A percentile compares a stretch with the other conserved stretches of the same genome.
phyloP scores from a whole-genome alignment of 164 flowering plant genomes.

The Euptelea pleiosperma region DNA sequence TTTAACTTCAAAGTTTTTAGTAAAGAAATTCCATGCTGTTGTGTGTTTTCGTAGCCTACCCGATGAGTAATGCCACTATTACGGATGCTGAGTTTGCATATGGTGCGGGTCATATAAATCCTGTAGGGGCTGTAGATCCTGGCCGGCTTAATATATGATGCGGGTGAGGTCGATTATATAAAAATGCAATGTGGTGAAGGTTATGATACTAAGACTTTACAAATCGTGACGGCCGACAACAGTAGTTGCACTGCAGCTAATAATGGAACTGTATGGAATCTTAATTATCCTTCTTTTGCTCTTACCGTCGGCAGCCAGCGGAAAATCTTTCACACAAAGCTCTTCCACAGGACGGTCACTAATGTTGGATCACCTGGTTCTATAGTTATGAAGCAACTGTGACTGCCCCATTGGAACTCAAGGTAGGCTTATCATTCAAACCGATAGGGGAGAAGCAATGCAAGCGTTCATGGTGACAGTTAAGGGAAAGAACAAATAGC shows the following conservation, averaged over 20 bases:
- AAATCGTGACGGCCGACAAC: slow-evolving; percentile 32
- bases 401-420: slow-evolving; percentile 22
- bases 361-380: slow-evolving; percentile 54
- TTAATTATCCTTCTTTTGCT: slow-evolving; percentile 55
- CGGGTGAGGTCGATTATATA: slow-evolving; percentile 36
- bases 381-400: slow-evolving; percentile 36
- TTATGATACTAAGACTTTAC: slow-evolving; percentile 18
- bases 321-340: slow-evolving; percentile 10
- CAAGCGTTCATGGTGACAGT: slow-evolving; percentile 41
- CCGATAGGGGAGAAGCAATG: slow-evolving; percentile 34
- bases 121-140: slow-evolving; percentile 39
- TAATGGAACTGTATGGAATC: slow-evolving; percentile 29
- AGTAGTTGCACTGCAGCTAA: slow-evolving; percentile 27
- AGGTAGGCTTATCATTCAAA: slow-evolving; percentile 35
- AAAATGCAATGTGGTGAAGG: slow-evolving; percentile 49
- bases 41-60: slow-evolving; percentile 32
- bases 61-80: slow-evolving; percentile 26
- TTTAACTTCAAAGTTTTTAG: too few species aligned
- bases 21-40: too few species aligned
- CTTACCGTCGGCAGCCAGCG: neutral
- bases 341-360: slow-evolving; percentile 57
- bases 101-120: slow-evolving; percentile 55
- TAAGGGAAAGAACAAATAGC: slow-evolving; percentile 8
- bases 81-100: slow-evolving; percentile 46
- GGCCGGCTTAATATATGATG: slow-evolving; percentile 62